Evolutionary conservation across 2,329 filamentous ascomycete species (phyloP), one percentile per base, ranked within the genome.

Genomic region (Atkinsonella texensis): DNA sequence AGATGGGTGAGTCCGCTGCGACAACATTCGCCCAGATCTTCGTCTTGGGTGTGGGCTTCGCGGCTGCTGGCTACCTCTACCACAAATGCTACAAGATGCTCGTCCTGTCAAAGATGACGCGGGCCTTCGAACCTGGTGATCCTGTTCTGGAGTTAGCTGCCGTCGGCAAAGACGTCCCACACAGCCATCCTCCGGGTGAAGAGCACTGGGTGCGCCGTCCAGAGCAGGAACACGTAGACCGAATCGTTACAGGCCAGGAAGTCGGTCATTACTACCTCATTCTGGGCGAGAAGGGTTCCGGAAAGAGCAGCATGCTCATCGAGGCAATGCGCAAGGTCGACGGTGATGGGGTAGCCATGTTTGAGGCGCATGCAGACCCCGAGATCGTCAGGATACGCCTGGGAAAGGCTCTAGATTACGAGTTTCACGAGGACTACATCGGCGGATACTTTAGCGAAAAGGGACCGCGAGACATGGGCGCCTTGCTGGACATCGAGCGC

Each of bases 351-450:
- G 84, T 91, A 44, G 85, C 90, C 58, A 95, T 98, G 88, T 87
- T 97, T 62, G 93, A 98, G 68, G 90, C 91, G 1, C 93, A 98
- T 67, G 85, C 89, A 5, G 90, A 98, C 65, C 78, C 90, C 1
- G 93, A 98, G 62, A 95, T 98, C 53, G 95, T 98, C 65, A 85
- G 93, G 17, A 85, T 96, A 43, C 80, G 93, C 4, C 77, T 98
- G 3, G 93, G 93, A 28, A 96, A 95, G 65, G 89, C 90, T 2
- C 75, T 98, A 41, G 90, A 98, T 65, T 98, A 90, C 65, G 93
- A 98, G 64, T 98, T 87, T 61, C 89, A 97, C 63, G 93, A 97
- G 70, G 93, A 98, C 71, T 96, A 95, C 63, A 96, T 98, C 55
- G 93, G 93, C 44, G 88, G 87, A 6, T 85, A 98, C 54, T 98